Conservation (phyloP, 2,329 filamentous ascomycete species). For the Ophiostoma perfectum region DNA sequence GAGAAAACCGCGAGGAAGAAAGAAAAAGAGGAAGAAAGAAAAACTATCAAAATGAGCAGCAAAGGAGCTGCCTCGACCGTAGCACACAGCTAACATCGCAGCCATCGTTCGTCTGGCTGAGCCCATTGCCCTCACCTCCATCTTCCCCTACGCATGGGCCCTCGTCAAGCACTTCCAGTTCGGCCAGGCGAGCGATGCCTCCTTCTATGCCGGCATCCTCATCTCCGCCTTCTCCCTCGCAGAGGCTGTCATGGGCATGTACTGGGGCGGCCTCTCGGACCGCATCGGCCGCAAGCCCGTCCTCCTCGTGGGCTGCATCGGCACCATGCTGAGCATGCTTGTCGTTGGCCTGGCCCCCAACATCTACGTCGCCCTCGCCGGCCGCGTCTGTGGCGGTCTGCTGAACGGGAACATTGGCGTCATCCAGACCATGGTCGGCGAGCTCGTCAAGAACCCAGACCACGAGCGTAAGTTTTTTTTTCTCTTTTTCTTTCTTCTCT, state of each 20-base stretch:
- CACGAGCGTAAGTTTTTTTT: constrained; percentile 54
- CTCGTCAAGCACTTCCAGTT: constrained; percentile 72
- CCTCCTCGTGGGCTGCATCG: constrained; percentile 71
- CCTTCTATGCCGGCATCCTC: constrained; percentile 80
- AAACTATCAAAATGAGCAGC: not conserved
- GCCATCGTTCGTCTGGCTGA: constrained; percentile 90
- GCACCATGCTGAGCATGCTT: constrained; percentile 77
- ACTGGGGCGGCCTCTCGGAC: constrained; percentile 81
- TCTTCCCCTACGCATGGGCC: constrained; percentile 87
- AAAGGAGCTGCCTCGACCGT: no score
- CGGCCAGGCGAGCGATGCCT: constrained; percentile 68
- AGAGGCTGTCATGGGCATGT: constrained; percentile 79
- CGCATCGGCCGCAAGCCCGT: constrained; percentile 79
- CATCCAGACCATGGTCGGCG: constrained; percentile 88
- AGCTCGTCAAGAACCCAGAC: constrained; percentile 75
- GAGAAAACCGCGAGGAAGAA: no score
- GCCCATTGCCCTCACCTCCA: constrained; percentile 86
- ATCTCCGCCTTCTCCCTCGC: constrained; percentile 80
- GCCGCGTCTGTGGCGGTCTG: constrained; percentile 70
- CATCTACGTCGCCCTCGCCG: constrained; percentile 75
- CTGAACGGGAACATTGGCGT: constrained; percentile 90
- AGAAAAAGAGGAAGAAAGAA: not conserved
- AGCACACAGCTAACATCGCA: constrained; percentile 34
- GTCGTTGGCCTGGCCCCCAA: constrained; percentile 77
- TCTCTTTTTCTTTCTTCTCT: no score